Conservation (phyloP, 1,284 basidiomycete genomes). For the Omphalotus olearius region DNA sequence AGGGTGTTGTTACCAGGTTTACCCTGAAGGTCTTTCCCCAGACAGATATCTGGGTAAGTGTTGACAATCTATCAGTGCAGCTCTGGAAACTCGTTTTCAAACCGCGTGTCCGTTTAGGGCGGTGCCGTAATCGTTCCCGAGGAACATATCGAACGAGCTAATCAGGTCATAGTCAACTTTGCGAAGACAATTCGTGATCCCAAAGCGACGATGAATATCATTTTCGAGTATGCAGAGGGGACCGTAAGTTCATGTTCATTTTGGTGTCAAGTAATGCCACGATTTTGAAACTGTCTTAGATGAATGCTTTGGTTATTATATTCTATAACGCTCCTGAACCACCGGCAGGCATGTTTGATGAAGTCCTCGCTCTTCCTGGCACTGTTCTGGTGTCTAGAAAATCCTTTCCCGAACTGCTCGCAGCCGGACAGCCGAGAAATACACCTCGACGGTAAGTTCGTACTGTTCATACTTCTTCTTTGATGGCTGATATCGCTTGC, state of each 20-base stretch:
- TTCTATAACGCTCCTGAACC: constrained; percentile 41
- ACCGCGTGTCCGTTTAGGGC: not conserved
- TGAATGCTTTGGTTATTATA: constrained; percentile 22
- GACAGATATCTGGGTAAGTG: not conserved
- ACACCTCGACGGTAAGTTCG: not conserved
- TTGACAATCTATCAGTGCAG: not conserved
- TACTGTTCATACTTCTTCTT: not conserved
- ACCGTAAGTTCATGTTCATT: not conserved
- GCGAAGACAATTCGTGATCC: not conserved
- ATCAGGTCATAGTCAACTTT: not conserved
- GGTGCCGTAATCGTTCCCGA: not conserved
- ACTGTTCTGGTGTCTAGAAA: constrained; percentile 27
- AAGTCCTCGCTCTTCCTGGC: constrained; percentile 30
- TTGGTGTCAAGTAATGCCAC: not conserved
- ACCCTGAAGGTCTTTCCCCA: not conserved
- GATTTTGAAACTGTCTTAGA: not conserved
- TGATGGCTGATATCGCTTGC: too few species aligned
- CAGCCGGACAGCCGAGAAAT: constrained; percentile 4
- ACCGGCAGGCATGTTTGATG: constrained; percentile 38
- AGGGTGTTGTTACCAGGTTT: constrained; percentile 4
- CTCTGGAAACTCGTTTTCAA: not conserved
- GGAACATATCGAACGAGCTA: not conserved
- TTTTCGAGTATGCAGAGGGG: constrained; percentile 1
- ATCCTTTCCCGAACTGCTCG: constrained; percentile 29
- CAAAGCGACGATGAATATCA: not conserved